These are phyloP conservation scores for Leishmania turanica DNA, from an alignment of 208 protist genomes.

Conservation along the genomic window DNA sequence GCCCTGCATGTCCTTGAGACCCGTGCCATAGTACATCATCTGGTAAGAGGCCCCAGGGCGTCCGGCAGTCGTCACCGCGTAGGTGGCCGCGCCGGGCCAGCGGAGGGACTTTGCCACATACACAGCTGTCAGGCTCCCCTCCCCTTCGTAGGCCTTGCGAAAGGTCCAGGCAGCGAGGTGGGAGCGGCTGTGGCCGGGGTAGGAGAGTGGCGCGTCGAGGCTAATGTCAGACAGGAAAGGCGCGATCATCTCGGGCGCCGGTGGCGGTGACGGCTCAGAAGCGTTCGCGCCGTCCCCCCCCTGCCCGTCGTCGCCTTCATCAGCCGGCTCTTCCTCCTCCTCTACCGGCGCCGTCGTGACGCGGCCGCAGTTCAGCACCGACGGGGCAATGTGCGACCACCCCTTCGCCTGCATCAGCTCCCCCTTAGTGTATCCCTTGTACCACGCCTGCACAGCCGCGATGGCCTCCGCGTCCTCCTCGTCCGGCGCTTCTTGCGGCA, in stretches of 20 bases:
- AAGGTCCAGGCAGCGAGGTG: constrained; percentile 86
- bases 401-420: constrained; percentile 87
- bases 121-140: constrained; percentile 63
- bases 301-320: constrained; percentile 24
- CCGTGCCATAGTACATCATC: constrained; percentile 87
- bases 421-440: constrained; percentile 81
- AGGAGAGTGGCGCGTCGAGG: constrained; percentile 69
- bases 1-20: constrained; percentile 78
- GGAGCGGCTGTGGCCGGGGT: constrained; percentile 75
- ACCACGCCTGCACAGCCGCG: constrained; percentile 69
- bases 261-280: constrained; percentile 22
- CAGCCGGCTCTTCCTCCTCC: constrained; percentile 32
- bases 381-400: constrained; percentile 91
- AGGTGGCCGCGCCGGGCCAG: constrained; percentile 89
- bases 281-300: constrained; percentile 19
- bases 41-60: constrained; percentile 73
- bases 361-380: constrained; percentile 74
- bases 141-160: constrained; percentile 79
- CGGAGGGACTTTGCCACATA: constrained; percentile 81
- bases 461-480: constrained; percentile 82
- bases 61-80: constrained; percentile 67
- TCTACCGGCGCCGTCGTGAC: constrained; percentile 39
- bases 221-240: constrained; percentile 85
- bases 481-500: constrained; percentile 78
- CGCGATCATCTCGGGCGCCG: constrained; percentile 77